Percentiles rank a stretch among this genome's conserved stretches.
These are phyloP conservation scores for Helianthus annuus DNA, from an alignment of 129 eudicot species.

Conservation along the genomic window DNA sequence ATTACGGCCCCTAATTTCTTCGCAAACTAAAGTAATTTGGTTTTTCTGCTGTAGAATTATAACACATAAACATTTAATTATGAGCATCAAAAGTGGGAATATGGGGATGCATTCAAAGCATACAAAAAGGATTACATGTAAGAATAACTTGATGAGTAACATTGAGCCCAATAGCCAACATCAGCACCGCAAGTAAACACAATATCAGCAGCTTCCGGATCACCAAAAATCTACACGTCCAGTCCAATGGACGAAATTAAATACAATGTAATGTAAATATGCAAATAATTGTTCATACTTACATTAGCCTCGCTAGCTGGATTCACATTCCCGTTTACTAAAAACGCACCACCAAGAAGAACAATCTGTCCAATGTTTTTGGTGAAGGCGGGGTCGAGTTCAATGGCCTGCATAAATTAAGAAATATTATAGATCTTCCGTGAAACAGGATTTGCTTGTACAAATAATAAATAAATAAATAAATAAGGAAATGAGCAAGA, in stretches of 20 bases:
- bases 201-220: constrained; percentile 97
- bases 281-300: constrained; percentile 31
- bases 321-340: constrained; percentile 93
- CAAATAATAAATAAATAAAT: not conserved
- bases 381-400: constrained; percentile 68
- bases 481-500: constrained; percentile 32
- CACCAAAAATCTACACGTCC: constrained; percentile 81
- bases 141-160: constrained; percentile 93
- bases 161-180: constrained; percentile 89
- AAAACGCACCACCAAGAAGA: constrained; percentile 97
- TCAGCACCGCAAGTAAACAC: constrained; percentile 98
- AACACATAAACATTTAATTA: not conserved
- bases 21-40: constrained; percentile 7
- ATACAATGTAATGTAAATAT: not conserved
- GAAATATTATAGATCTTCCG: constrained; percentile 9
- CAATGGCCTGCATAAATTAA: constrained; percentile 59
- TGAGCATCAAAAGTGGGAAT: not conserved
- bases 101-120: not conserved
- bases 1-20: constrained; percentile 18
- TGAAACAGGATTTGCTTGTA: not conserved
- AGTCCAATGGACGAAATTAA: constrained; percentile 14
- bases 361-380: constrained; percentile 78
- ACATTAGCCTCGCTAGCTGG: constrained; percentile 99
- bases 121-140: constrained; percentile 48
- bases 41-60: not conserved